phyloP scores from a whole-genome alignment of 148 eudicot genomes.

The Persicaria maculosa region DNA sequence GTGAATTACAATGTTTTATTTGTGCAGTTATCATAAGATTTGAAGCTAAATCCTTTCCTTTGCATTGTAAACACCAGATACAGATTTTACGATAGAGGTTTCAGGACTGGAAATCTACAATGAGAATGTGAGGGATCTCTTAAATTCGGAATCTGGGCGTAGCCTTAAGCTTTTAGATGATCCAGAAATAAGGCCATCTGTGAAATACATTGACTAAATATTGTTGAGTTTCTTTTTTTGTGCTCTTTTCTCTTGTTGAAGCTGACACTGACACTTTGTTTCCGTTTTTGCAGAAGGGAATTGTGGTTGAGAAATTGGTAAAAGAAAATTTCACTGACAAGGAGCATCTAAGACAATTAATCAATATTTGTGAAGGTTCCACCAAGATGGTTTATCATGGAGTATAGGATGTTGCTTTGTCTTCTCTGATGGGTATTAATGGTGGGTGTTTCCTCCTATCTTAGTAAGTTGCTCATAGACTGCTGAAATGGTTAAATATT shows the following conservation, averaged over 20 bases:
- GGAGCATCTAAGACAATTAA: constrained; percentile 64
- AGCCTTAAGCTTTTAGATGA: constrained; percentile 88
- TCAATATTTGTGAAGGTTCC: constrained; percentile 82
- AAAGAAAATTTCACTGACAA: constrained; percentile 74
- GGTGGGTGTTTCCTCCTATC: constrained; percentile 33
- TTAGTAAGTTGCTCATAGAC: neutral
- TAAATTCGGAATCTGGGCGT: constrained; percentile 90
- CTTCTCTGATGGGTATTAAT: constrained; percentile 91
- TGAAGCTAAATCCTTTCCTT: neutral
- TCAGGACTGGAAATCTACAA: constrained; percentile 93
- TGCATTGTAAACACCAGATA: constrained; percentile 59
- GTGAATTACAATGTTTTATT: neutral
- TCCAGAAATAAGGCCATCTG: constrained; percentile 50
- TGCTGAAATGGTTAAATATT: neutral
- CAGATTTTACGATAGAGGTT: constrained; percentile 73
- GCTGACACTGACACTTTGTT: neutral
- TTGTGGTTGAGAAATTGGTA: constrained; percentile 84
- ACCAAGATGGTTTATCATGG: constrained; percentile 85
- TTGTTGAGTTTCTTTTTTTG: neutral
- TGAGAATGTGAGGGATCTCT: constrained; percentile 83
- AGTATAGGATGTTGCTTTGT: constrained; percentile 80
- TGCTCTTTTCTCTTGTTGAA: neutral
- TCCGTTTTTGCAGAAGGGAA: constrained; percentile 72
- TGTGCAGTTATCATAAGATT: too few relatives aligned
- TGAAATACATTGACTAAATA: neutral